A percentile compares a stretch with the other conserved stretches of the same genome.
phyloP scores from a whole-genome alignment of 495 filamentous ascomycete species.

The Apiosordaria backusii region DNA sequence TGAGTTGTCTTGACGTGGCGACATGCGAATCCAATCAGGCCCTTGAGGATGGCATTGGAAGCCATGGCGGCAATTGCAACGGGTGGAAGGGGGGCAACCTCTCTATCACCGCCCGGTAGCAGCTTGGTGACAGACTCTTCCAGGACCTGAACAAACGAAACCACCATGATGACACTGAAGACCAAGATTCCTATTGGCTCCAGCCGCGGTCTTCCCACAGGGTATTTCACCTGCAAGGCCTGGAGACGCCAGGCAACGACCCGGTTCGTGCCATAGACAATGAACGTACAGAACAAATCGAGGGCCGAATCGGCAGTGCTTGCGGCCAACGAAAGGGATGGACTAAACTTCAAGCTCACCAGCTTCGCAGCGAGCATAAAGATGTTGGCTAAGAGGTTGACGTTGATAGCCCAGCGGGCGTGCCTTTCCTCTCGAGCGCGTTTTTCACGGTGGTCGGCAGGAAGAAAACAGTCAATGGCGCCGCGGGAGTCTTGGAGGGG shows the following conservation, averaged over 20 bases:
- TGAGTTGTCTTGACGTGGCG: conserved; percentile 47
- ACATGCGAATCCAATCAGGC: conserved; percentile 45
- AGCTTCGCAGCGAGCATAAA: conserved; percentile 42
- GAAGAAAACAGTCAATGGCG: conserved; percentile 44
- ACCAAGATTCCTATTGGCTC: conserved; percentile 52
- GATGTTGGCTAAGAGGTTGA: conserved; percentile 49
- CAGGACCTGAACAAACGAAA: conserved; percentile 48
- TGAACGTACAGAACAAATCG: conserved; percentile 49
- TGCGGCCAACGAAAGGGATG: conserved; percentile 48
- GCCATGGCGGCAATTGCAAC: conserved; percentile 43
- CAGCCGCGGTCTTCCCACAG: conserved; percentile 44
- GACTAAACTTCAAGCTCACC: conserved; percentile 36
- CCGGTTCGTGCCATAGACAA: conserved; percentile 46
- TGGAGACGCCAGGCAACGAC: conserved; percentile 43
- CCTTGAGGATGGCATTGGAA: conserved; percentile 44
- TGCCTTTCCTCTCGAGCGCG: conserved; percentile 35
- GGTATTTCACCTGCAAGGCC: conserved; percentile 39
- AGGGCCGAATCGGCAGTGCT: conserved; percentile 46
- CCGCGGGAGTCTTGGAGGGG: conserved; percentile 38
- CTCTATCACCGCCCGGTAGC: conserved; percentile 33
- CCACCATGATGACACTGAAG: conserved; percentile 52
- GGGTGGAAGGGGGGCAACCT: conserved; percentile 28
- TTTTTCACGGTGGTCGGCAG: conserved; percentile 46
- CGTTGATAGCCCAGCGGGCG: conserved; percentile 52
- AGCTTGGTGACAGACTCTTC: conserved; percentile 46